phyloP scores from a whole-genome alignment of 352 stramenopile species.

The Globisporangium sylvaticum region DNA sequence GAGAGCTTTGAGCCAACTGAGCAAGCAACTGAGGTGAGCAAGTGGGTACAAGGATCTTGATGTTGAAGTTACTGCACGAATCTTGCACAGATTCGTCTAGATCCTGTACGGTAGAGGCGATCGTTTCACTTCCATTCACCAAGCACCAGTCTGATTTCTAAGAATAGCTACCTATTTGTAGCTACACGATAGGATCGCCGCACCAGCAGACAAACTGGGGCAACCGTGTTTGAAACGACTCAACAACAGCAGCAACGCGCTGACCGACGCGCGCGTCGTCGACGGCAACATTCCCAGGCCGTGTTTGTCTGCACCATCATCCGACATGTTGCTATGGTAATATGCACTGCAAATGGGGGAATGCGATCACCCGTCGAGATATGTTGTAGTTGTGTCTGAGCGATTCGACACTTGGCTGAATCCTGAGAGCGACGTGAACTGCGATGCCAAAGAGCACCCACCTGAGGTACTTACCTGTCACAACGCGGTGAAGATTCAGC shows the following conservation, averaged over 20 bases:
- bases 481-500: neutral
- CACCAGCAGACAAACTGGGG: neutral
- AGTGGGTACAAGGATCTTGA: neutral
- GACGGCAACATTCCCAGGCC: neutral
- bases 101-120: neutral
- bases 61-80: neutral
- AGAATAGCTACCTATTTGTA: neutral
- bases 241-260: neutral
- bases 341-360: too few species aligned
- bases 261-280: neutral
- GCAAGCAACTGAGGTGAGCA: neutral
- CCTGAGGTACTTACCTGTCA: neutral
- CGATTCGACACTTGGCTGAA: neutral
- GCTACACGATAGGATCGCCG: neutral
- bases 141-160: neutral
- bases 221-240: neutral
- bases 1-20: neutral
- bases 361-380: neutral
- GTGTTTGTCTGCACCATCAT: neutral
- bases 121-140: neutral
- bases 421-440: neutral
- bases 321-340: neutral
- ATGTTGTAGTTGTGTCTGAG: too few species aligned
- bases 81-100: neutral
- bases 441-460: neutral